phyloP scores from a whole-genome alignment of 2,329 filamentous ascomycete genomes.

The Ceratocystis eucalypticola region DNA sequence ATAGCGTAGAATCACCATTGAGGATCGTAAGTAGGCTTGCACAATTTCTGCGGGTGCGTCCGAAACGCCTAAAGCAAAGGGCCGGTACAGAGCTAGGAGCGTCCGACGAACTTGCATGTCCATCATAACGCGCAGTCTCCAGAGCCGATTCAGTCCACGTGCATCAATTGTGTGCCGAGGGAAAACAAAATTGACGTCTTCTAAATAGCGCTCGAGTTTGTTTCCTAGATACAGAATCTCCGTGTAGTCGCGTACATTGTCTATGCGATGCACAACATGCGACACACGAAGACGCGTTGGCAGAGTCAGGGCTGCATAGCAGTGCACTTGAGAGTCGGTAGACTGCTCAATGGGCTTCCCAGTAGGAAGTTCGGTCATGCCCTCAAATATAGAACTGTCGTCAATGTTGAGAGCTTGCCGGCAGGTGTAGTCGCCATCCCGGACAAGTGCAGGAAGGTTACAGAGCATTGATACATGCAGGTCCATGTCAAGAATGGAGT shows the following conservation, averaged over 20 bases:
- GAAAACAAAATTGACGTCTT: slow-evolving; percentile 41
- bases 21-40: slow-evolving; percentile 39
- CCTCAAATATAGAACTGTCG: slow-evolving; percentile 36
- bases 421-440: slow-evolving; percentile 42
- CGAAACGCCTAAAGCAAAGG: slow-evolving; percentile 39
- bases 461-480: slow-evolving; percentile 40
- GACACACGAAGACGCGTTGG: slow-evolving; percentile 37
- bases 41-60: slow-evolving; percentile 40
- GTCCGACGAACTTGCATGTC: slow-evolving; percentile 43
- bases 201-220: slow-evolving; percentile 40
- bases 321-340: slow-evolving; percentile 41
- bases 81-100: slow-evolving; percentile 40
- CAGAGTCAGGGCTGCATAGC: slow-evolving; percentile 39
- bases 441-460: slow-evolving; percentile 38
- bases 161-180: slow-evolving; percentile 34
- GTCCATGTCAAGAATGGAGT: slow-evolving; percentile 43
- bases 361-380: slow-evolving; percentile 36
- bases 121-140: slow-evolving; percentile 37
- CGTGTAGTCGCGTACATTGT: slow-evolving; percentile 38
- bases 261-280: slow-evolving; percentile 38
- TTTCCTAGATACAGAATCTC: slow-evolving; percentile 40
- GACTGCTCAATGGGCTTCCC: slow-evolving; percentile 38
- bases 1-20: slow-evolving; percentile 42
- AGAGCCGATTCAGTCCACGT: slow-evolving; percentile 36
- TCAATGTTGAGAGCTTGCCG: slow-evolving; percentile 40